Percentiles rank a stretch among this genome's conserved stretches.
These are phyloP conservation scores for Geotrichum aggregatum DNA, from an alignment of 1,139 yeast species.

Conservation along the genomic window DNA sequence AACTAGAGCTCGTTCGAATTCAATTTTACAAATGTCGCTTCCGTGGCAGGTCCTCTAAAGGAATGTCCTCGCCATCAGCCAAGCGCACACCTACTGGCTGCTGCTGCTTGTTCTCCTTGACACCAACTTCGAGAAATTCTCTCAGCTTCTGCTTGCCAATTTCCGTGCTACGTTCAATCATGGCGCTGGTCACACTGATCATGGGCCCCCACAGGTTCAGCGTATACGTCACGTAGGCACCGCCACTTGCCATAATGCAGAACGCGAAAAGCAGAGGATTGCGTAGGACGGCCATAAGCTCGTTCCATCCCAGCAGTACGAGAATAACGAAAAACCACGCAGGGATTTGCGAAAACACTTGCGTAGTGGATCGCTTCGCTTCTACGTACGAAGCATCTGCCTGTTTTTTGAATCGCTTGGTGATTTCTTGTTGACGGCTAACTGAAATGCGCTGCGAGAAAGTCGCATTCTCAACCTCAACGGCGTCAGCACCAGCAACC, in stretches of 20 bases:
- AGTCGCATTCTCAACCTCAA: conserved; percentile 39
- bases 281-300: conserved; percentile 79
- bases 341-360: conserved; percentile 66
- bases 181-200: conserved; percentile 52
- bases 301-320: conserved; percentile 88
- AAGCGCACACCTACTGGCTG: no score
- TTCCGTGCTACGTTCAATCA: conserved; percentile 53
- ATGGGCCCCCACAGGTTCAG: conserved; percentile 77
- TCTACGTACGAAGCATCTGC: conserved; percentile 80
- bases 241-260: conserved; percentile 55
- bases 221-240: conserved; percentile 61
- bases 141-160: conserved; percentile 56
- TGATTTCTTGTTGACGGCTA: conserved; percentile 54
- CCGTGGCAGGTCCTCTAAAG: conserved; percentile 15
- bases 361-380: conserved; percentile 48
- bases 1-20: neutral
- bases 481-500: conserved; percentile 42
- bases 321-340: conserved; percentile 71
- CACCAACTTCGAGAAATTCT: conserved; percentile 33
- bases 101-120: neutral
- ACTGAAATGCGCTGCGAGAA: conserved; percentile 60
- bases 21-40: neutral
- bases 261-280: conserved; percentile 71
- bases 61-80: conserved; percentile 15
- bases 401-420: conserved; percentile 64